Evolutionary conservation across 495 filamentous ascomycete species (phyloP), one percentile per base, ranked within the genome.

Genomic region (Bryoglossum gracile): DNA sequence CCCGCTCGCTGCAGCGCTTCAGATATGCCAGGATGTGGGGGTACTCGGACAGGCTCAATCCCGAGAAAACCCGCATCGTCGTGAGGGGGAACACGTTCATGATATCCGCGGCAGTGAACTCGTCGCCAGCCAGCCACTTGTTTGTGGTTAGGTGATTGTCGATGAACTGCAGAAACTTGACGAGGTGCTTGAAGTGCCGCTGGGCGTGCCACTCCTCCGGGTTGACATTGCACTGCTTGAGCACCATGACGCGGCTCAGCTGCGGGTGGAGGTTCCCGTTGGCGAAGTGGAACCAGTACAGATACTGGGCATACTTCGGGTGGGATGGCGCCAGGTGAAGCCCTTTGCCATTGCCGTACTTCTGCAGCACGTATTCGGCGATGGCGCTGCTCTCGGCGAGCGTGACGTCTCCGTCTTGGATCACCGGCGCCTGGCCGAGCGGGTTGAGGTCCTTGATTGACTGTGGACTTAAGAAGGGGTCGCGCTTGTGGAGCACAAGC

Each of bases 41-140:
- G 57, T 74, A 78, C 6, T 41, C 46, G 2, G 43, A 47, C 28
- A 82, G 59, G 40, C 72, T 66, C n/a, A 68, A 58, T 17, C 63
- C 63, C 42, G 38, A 52, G 45, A 75, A 81, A 10, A 63, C 62
- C 16, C 80, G 63, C 68, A 79, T 68, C 9, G 74, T 80, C 2
- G 77, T 80, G 37, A 82, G 59, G 22, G 62, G 63, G 44, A 66
- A 75, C 6, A 81, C 60, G 4, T 46, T 67, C 73, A 81, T 82
- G 25, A 82, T 66, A 66, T 84, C 81, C 1, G 80, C 80, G 0
- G 70, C 75, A 0, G 76, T 82, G 48, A 85, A 74, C 41, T 77
- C 62, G 18, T 71, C 61, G 10, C 80, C 81, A 0, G 76, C 79
- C n/a, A 84, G 55, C 63, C 70, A 83, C 18, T 64, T 55, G n/a